These are phyloP conservation scores for Camellia sinensis DNA, from an alignment of 148 eudicot species.

Conservation along the genomic window DNA sequence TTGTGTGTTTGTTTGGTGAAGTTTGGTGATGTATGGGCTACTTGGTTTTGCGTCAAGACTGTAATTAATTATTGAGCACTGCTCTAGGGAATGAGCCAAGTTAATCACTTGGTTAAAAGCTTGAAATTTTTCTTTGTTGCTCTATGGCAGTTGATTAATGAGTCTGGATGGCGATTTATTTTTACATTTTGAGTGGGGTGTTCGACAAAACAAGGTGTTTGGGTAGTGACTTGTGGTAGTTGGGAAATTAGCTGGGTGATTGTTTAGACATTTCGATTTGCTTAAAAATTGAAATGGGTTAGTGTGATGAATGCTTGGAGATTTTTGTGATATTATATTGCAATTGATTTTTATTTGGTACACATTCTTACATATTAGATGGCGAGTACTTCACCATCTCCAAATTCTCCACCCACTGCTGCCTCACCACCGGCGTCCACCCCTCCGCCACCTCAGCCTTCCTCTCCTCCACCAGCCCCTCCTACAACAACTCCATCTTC, in stretches of 20 bases:
- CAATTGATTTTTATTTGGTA: not conserved
- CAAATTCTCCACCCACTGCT: slow-evolving; percentile 35
- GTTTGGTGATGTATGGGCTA: slow-evolving; percentile 11
- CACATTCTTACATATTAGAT: slow-evolving; percentile 23
- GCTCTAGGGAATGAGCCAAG: not conserved
- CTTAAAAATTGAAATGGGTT: slow-evolving; percentile 11
- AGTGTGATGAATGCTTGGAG: slow-evolving; percentile 20
- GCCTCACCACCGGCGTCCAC: slow-evolving; percentile 36
- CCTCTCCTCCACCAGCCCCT: slow-evolving; percentile 21
- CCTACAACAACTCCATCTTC: slow-evolving; percentile 24
- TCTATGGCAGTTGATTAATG: not conserved
- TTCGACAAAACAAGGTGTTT: slow-evolving; percentile 1
- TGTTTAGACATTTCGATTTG: slow-evolving; percentile 6
- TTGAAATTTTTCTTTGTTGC: not conserved
- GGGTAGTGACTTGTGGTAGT: slow-evolving; percentile 24
- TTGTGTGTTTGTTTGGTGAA: slow-evolving; percentile 11
- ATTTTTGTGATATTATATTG: slow-evolving; percentile 11
- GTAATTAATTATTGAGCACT: not conserved
- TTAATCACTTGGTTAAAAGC: not conserved
- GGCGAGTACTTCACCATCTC: slow-evolving; percentile 43
- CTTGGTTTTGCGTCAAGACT: not conserved
- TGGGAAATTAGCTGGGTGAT: slow-evolving; percentile 21
- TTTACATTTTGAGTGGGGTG: not conserved
- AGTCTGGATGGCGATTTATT: not conserved
- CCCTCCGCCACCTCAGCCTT: slow-evolving; percentile 18